phyloP scores from a whole-genome alignment of 352 stramenopile species.

The Globisporangium cylindrosporum region DNA sequence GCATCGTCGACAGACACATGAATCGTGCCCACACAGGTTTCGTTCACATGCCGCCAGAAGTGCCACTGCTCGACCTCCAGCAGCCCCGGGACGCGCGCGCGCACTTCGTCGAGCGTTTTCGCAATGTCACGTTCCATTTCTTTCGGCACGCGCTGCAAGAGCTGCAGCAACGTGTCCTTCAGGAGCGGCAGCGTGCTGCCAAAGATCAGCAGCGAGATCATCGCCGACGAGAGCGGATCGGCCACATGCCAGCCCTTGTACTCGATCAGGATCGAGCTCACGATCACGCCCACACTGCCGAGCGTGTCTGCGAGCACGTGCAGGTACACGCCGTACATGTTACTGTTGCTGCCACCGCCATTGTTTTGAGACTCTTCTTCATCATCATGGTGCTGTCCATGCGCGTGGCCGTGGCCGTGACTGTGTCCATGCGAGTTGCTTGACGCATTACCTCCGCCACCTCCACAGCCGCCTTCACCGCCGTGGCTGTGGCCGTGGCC shows the following conservation, averaged over 20 bases:
- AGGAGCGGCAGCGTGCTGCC: slow-evolving; percentile 78
- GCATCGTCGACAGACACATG: slow-evolving; percentile 49
- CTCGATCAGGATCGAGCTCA: slow-evolving; percentile 85
- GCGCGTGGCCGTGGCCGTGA: slow-evolving; percentile 36
- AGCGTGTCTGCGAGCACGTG: slow-evolving; percentile 89
- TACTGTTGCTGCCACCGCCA: slow-evolving; percentile 57
- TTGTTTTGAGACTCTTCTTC: slow-evolving; percentile 7
- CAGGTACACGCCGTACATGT: slow-evolving; percentile 91
- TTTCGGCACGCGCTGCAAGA: slow-evolving; percentile 66
- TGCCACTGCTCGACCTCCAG: slow-evolving; percentile 61
- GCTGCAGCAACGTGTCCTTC: slow-evolving; percentile 65
- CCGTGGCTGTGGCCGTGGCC: slow-evolving; percentile 62
- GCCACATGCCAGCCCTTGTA: slow-evolving; percentile 82
- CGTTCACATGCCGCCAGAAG: slow-evolving; percentile 70
- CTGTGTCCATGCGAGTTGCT: slow-evolving; percentile 47
- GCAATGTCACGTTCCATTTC: slow-evolving; percentile 48
- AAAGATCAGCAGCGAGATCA: slow-evolving; percentile 85
- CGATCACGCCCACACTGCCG: slow-evolving; percentile 86
- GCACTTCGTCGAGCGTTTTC: slow-evolving; percentile 46
- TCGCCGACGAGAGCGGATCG: slow-evolving; percentile 76
- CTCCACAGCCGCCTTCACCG: slow-evolving; percentile 24
- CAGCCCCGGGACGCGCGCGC: slow-evolving; percentile 38
- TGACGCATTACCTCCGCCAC: slow-evolving; percentile 26
- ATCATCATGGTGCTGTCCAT: slow-evolving; percentile 11
- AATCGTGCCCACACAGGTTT: slow-evolving; percentile 54